Base-by-base conservation (phyloP, 106 monocot genomes). In the Phalaenopsis aphrodite region DNA sequence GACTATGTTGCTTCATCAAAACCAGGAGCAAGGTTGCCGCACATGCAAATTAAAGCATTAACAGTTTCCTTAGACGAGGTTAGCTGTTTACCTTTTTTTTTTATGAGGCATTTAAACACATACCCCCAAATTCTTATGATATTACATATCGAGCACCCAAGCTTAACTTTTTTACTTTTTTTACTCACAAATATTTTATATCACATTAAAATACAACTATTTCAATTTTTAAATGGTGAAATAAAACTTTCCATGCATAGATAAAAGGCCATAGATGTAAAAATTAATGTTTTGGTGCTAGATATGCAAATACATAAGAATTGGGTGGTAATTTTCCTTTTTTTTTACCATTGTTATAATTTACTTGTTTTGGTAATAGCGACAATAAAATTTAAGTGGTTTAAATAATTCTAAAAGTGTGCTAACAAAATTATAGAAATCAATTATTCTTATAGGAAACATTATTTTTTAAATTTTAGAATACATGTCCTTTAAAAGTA, bases 11-110 rank as follows among this genome's bases (percentile, higher is more conserved):
- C 92, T 18, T 89, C 88, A 56, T 79, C 84, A 30, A 87, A 87
- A 82, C 83, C 92, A 75, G 98, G 98, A 36, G 89, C 89, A 41
- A 90, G 98, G 45, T 79, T 99, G 38, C 98, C 94, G 4, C 92
- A 99, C 84, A 95, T 99, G 92, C 79, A 75, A 78, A 65, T 99
- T 61, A 94, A 80, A 66, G 79, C 77, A 83, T 56, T 88, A 16
- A 67, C 75, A 39, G 45, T 82, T 81, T 76, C 84, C 42, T 75
- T 80, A 21, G 64, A 8, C 41, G 65, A 93, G 96, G 96, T 96
- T 37, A 72, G 8, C 45, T 45, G 73, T 47, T 48, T 76, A 5
- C 15, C 8, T 45, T 43, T 41, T n/a, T 24, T 42, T 42, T 73
- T 30, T 30, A 30, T 30, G 30, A 30, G 30, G 30, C 30, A 30